These are phyloP conservation scores for Phaffia australis DNA, from an alignment of 768 basidiomycete genomes.

Conservation along the genomic window DNA sequence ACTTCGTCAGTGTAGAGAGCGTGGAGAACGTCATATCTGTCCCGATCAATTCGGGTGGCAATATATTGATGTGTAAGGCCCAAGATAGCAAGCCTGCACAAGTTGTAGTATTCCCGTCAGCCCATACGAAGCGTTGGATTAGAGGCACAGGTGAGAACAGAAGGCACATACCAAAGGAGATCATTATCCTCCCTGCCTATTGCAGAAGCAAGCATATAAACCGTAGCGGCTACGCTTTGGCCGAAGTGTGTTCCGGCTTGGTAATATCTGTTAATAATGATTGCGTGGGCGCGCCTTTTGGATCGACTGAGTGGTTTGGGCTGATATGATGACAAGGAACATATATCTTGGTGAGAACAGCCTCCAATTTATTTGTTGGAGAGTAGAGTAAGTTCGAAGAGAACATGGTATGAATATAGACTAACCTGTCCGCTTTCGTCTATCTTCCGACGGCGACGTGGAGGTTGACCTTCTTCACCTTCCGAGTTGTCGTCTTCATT, in stretches of 20 bases:
- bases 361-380: slow-evolving; percentile 20
- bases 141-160: neutral
- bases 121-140: neutral
- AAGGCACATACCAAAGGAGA: slow-evolving; percentile 63
- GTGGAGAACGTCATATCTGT: slow-evolving; percentile 71
- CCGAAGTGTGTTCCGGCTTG: slow-evolving; percentile 72
- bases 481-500: slow-evolving; percentile 33
- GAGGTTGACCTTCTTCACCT: slow-evolving; percentile 26
- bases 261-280: slow-evolving; percentile 66
- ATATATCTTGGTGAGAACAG: neutral
- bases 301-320: slow-evolving; percentile 20
- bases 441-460: slow-evolving; percentile 18
- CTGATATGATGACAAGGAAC: neutral
- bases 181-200: slow-evolving; percentile 89
- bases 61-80: slow-evolving; percentile 88
- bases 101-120: neutral
- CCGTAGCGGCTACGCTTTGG: slow-evolving; percentile 75
- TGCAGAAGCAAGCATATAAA: slow-evolving; percentile 81
- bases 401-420: neutral
- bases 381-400: slow-evolving; percentile 1
- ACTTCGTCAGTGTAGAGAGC: slow-evolving; percentile 81
- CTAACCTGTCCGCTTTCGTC: slow-evolving; percentile 14
- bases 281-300: slow-evolving; percentile 2
- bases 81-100: slow-evolving; percentile 72
- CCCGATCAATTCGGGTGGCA: slow-evolving; percentile 74